Evolutionary conservation across 1,139 yeast genomes (phyloP).

Genomic region (Suhomyces kunorum): DNA sequence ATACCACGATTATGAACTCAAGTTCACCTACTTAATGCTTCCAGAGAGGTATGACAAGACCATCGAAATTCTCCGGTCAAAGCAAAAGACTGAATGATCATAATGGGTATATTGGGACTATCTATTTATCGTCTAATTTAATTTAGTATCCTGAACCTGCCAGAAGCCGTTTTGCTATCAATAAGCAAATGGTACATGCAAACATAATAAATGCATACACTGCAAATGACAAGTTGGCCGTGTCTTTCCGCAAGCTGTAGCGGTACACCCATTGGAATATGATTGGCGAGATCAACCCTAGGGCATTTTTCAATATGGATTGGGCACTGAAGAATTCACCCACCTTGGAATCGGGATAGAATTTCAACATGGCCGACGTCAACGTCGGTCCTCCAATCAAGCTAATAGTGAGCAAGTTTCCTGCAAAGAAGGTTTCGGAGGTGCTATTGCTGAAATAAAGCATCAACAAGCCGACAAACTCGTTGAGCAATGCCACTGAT

Average conservation of each 20-base stretch:
- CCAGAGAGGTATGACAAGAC: slow-evolving; percentile 39
- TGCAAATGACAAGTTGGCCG: slow-evolving; percentile 9
- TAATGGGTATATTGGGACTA: too few relatives aligned
- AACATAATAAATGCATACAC: slow-evolving; percentile 9
- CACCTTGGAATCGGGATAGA: slow-evolving; percentile 44
- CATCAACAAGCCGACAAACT: slow-evolving; percentile 43
- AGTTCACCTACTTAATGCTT: slow-evolving; percentile 44
- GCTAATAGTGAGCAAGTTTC: slow-evolving; percentile 47
- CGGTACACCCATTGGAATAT: slow-evolving; percentile 41
- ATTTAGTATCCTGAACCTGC: slow-evolving; percentile 3
- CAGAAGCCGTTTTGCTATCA: slow-evolving; percentile 7
- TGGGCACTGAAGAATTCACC: slow-evolving; percentile 59
- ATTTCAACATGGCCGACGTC: slow-evolving; percentile 53
- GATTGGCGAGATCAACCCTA: slow-evolving; percentile 42
- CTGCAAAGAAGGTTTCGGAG: slow-evolving; percentile 8
- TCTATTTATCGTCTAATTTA: too few relatives aligned
- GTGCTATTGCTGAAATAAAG: slow-evolving; percentile 12
- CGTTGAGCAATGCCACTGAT: slow-evolving; percentile 33
- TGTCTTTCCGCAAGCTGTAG: slow-evolving; percentile 5
- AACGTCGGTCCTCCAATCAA: slow-evolving; percentile 47
- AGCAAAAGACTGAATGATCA: background rate
- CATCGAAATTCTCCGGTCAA: slow-evolving; percentile 33
- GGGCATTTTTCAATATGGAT: slow-evolving; percentile 44
- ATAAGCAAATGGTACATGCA: slow-evolving; percentile 5
- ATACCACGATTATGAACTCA: slow-evolving; percentile 33